These are phyloP conservation scores for Aspergillus phoenicis DNA, from an alignment of 2,329 filamentous ascomycete species.

Conservation along the genomic window DNA sequence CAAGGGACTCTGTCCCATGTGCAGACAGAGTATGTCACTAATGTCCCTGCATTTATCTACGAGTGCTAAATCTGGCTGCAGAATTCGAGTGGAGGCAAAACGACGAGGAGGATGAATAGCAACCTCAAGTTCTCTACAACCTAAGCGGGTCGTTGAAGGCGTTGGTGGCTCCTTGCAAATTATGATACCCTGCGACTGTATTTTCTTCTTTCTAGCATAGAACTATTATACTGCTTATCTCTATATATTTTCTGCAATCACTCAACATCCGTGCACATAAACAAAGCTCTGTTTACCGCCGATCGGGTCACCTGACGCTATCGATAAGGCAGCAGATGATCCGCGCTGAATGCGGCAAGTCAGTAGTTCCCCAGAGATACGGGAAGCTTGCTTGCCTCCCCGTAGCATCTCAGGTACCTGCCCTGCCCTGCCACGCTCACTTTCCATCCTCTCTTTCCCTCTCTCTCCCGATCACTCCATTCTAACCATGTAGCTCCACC, in stretches of 20 bases:
- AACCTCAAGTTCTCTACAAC: not conserved
- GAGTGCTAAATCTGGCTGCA: constrained; percentile 31
- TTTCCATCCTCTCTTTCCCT: not conserved
- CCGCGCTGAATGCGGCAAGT: constrained; percentile 4
- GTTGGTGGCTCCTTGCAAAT: constrained; percentile 11
- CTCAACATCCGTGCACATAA: not conserved
- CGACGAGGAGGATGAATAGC: constrained; percentile 22
- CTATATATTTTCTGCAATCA: not conserved
- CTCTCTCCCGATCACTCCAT: constrained; percentile 2
- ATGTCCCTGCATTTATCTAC: not conserved
- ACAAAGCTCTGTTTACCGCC: not conserved
- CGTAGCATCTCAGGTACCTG: not conserved
- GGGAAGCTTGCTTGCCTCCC: not conserved
- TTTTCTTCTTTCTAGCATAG: constrained; percentile 11
- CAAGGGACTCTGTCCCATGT: constrained; percentile 96
- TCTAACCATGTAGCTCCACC: constrained; percentile 34
- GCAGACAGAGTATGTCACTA: constrained; percentile 73
- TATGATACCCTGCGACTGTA: constrained; percentile 24
- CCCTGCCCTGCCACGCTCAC: not conserved
- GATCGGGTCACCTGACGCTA: constrained; percentile 16
- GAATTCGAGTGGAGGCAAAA: constrained; percentile 58
- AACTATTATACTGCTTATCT: not conserved
- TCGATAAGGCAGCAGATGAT: constrained; percentile 34
- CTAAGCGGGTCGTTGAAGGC: constrained; percentile 7
- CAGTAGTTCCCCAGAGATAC: not conserved